These are phyloP conservation scores for Neofusicoccum parvum DNA, from an alignment of 2,329 filamentous ascomycete genomes.

Conservation along the genomic window DNA sequence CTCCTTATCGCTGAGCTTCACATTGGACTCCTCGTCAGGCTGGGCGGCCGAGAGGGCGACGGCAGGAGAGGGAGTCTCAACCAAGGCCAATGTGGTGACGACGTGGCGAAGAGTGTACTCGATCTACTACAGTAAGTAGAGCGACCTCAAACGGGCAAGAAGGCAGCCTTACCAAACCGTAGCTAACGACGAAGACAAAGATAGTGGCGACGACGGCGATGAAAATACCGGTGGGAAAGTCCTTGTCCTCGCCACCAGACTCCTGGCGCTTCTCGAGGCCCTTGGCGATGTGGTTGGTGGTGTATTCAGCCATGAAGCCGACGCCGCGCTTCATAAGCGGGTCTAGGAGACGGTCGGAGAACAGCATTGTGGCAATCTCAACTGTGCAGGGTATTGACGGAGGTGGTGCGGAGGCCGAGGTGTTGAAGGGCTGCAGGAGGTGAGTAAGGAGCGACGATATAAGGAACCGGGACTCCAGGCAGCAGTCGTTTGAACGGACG, in stretches of 20 bases:
- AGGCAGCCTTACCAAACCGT: conserved; percentile 41
- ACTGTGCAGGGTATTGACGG: neutral
- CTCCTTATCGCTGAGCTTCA: conserved; percentile 36
- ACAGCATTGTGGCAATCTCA: conserved; percentile 24
- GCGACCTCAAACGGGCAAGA: neutral
- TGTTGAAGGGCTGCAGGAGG: neutral
- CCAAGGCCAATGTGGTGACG: conserved; percentile 63
- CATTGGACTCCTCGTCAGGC: conserved; percentile 47
- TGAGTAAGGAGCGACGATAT: neutral
- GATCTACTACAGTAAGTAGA: conserved; percentile 27
- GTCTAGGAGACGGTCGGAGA: conserved; percentile 25
- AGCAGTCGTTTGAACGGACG: neutral
- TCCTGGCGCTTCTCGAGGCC: conserved; percentile 25
- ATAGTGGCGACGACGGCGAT: conserved; percentile 37
- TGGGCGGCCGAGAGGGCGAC: conserved; percentile 53
- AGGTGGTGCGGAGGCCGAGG: neutral
- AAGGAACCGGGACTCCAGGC: neutral
- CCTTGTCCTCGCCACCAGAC: conserved; percentile 22
- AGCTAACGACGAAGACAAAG: conserved; percentile 44
- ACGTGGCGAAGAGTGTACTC: conserved; percentile 63
- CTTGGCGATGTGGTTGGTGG: conserved; percentile 1
- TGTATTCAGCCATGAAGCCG: neutral
- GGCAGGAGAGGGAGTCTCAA: conserved; percentile 62
- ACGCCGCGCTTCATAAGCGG: conserved; percentile 37
- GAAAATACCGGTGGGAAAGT: conserved; percentile 36